phyloP scores from a whole-genome alignment of 371 early-diverging fungal genomes.

The Apophysomyces variabilis region DNA sequence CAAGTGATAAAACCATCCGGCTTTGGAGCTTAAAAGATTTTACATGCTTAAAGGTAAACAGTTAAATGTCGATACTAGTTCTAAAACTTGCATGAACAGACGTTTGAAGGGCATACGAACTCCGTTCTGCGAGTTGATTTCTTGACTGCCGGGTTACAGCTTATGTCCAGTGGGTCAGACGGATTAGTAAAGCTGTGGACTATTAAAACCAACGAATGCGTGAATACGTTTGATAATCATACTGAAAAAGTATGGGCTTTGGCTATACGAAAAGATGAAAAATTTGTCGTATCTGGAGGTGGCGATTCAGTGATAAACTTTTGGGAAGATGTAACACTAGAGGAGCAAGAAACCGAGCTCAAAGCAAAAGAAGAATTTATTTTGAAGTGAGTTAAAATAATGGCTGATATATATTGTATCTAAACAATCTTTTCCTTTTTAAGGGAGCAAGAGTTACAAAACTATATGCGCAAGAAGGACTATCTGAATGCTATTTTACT shows the following conservation, averaged over 20 bases:
- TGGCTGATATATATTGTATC: background rate
- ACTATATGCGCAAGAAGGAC: constrained; percentile 84
- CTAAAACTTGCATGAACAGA: constrained; percentile 39
- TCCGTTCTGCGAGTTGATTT: constrained; percentile 88
- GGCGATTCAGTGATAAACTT: constrained; percentile 90
- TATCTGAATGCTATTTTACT: constrained; percentile 91
- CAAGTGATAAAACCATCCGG: constrained; percentile 93
- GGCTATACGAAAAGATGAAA: constrained; percentile 76
- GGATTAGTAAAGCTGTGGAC: constrained; percentile 96
- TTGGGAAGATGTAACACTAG: constrained; percentile 90
- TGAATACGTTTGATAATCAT: constrained; percentile 89
- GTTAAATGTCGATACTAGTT: background rate
- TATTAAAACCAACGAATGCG: constrained; percentile 88
- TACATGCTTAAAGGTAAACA: constrained; percentile 76
- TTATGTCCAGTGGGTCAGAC: constrained; percentile 89
- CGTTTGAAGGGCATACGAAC: constrained; percentile 96
- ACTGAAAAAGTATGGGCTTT: constrained; percentile 95
- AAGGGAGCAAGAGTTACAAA: constrained; percentile 91
- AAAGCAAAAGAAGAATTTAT: constrained; percentile 72
- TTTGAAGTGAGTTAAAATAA: constrained; percentile 50
- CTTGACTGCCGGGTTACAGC: constrained; percentile 85
- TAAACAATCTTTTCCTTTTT: constrained; percentile 17
- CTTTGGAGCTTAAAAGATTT: constrained; percentile 92
- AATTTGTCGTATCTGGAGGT: constrained; percentile 82
- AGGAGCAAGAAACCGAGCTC: constrained; percentile 75